These are phyloP conservation scores for Tetragonia tetragonoides DNA, from an alignment of 148 eudicot species.

Conservation along the genomic window DNA sequence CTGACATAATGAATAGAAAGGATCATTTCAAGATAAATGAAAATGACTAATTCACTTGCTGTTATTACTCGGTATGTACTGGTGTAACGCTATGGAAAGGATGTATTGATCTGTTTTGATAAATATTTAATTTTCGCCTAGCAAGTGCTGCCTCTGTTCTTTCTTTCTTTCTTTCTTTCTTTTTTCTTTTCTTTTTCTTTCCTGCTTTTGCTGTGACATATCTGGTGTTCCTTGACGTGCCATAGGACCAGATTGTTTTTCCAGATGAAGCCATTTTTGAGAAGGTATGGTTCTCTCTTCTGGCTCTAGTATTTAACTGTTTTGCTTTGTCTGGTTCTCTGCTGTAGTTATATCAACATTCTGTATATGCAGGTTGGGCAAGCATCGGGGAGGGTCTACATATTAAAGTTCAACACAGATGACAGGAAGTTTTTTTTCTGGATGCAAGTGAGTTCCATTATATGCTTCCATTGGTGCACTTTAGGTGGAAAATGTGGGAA, in stretches of 20 bases:
- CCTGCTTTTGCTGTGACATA: slow-evolving; percentile 4
- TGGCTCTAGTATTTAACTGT: background rate
- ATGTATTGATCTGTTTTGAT: background rate
- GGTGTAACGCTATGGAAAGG: background rate
- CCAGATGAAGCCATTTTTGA: slow-evolving; percentile 91
- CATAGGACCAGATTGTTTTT: slow-evolving; percentile 88
- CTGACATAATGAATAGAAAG: no score
- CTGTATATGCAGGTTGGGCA: slow-evolving; percentile 62
- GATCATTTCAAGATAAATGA: no score
- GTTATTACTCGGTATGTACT: background rate
- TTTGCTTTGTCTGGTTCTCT: background rate
- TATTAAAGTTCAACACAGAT: slow-evolving; percentile 88
- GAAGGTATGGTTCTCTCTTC: slow-evolving; percentile 49
- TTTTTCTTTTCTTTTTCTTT: background rate
- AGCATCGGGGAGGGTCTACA: slow-evolving; percentile 88
- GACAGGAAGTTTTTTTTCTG: slow-evolving; percentile 92
- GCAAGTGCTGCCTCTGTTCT: background rate
- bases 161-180: background rate
- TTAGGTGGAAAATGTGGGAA: background rate
- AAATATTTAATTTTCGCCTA: background rate
- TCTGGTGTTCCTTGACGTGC: slow-evolving; percentile 43
- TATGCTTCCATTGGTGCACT: background rate
- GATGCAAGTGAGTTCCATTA: slow-evolving; percentile 68
- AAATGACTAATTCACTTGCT: background rate
- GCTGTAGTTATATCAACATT: background rate